Conservation (phyloP, 2,329 filamentous ascomycete species). For the Venturia nashicola region DNA sequence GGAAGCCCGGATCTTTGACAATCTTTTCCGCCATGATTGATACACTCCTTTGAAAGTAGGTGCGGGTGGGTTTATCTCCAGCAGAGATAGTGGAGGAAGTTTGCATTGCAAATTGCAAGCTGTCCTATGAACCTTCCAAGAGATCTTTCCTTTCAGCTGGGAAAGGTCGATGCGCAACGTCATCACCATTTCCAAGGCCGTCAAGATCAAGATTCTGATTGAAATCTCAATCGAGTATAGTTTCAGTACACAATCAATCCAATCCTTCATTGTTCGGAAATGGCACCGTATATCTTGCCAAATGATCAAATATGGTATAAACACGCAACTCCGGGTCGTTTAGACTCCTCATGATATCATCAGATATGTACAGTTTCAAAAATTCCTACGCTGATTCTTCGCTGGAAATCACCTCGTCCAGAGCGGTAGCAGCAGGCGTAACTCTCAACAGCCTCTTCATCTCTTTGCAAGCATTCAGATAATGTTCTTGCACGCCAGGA, state of each 20-base stretch:
- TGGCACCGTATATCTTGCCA: background rate
- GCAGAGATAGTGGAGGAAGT: background rate
- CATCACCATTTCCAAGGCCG: background rate
- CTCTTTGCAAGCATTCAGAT: constrained; percentile 40
- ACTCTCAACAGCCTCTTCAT: constrained; percentile 28
- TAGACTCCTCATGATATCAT: background rate
- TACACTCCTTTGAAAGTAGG: background rate
- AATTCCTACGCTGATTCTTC: background rate
- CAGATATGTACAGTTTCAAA: background rate
- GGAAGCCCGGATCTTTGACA: background rate
- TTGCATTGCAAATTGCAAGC: background rate
- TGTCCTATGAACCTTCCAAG: background rate
- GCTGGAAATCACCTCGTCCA: background rate
- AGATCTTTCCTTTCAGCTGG: background rate
- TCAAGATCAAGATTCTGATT: background rate
- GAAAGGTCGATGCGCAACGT: background rate
- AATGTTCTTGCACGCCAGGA: constrained; percentile 39
- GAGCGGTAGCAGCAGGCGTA: background rate
- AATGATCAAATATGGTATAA: background rate
- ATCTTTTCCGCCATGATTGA: background rate
- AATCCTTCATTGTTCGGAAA: background rate
- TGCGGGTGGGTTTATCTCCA: background rate
- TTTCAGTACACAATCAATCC: background rate
- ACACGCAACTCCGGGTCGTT: background rate
- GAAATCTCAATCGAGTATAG: too few relatives aligned